These are phyloP conservation scores for Ambrosia hybrid DNA, from an alignment of 140 eudicot genomes.

Conservation along the genomic window DNA sequence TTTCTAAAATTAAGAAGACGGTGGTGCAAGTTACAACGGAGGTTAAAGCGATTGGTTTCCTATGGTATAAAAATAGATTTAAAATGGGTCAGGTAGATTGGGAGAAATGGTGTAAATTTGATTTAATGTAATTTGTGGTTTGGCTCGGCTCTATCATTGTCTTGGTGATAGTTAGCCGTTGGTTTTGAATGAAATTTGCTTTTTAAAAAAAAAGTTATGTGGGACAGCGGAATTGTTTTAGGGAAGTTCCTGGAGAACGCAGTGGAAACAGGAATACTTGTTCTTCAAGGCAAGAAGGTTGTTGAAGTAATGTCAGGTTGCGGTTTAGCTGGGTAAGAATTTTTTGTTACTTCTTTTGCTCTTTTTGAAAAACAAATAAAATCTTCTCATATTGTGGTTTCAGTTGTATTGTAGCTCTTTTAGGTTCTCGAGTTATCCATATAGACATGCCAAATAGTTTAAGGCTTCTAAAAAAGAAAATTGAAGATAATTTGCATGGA, in stretches of 20 bases:
- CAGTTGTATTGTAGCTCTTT: slow-evolving; percentile 96
- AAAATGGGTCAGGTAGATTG: no score
- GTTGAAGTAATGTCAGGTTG: slow-evolving; percentile 93
- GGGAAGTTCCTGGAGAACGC: slow-evolving; percentile 90
- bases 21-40: no score
- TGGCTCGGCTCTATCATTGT: no score
- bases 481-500: slow-evolving; percentile 69
- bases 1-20: no score
- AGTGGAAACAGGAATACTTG: slow-evolving; percentile 52
- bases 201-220: slow-evolving; percentile 56
- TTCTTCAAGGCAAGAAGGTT: slow-evolving; percentile 75
- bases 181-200: no score
- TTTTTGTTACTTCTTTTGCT: background rate
- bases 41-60: no score
- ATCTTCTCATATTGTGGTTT: slow-evolving; percentile 29
- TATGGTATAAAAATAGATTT: no score
- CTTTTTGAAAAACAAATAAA: background rate
- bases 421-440: slow-evolving; percentile 74
- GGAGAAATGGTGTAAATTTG: no score
- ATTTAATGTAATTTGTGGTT: no score
- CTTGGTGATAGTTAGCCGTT: no score
- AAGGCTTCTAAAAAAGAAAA: slow-evolving; percentile 76
- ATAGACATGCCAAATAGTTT: slow-evolving; percentile 89
- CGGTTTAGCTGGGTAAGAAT: slow-evolving; percentile 81
- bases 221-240: slow-evolving; percentile 93